Conservation (phyloP, 352 stramenopile genomes). For the Pythium insidiosum region DNA sequence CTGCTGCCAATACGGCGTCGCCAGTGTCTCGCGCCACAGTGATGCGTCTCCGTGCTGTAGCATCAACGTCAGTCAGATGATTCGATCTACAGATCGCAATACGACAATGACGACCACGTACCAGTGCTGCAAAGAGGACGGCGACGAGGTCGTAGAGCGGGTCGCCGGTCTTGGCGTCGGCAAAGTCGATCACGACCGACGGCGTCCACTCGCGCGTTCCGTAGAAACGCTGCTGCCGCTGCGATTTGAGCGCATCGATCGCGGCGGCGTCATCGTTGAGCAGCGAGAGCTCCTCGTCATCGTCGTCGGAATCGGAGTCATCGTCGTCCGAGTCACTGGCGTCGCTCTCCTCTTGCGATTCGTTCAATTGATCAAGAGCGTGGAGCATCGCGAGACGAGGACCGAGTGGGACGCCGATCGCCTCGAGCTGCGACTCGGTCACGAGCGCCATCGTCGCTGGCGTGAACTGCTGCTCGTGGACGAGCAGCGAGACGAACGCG, state of each 20-base stretch:
- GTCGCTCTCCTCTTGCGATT: constrained; percentile 10
- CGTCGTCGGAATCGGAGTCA: constrained; percentile 30
- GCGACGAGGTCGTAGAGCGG: constrained; percentile 82
- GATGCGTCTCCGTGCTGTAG: constrained; percentile 57
- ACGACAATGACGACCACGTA: constrained; percentile 17
- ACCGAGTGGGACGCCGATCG: constrained; percentile 48
- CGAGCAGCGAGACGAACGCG: constrained; percentile 42
- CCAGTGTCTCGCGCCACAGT: constrained; percentile 50
- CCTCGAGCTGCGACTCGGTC: constrained; percentile 40
- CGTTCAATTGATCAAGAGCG: background rate
- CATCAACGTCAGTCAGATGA: constrained; percentile 5
- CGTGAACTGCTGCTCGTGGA: constrained; percentile 57
- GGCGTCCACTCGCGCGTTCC: constrained; percentile 49
- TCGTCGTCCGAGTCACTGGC: constrained; percentile 40
- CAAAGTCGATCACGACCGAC: constrained; percentile 80
- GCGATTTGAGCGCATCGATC: constrained; percentile 16
- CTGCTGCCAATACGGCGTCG: constrained; percentile 59
- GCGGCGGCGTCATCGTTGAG: constrained; percentile 1
- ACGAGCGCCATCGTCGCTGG: constrained; percentile 30
- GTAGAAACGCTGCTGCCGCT: constrained; percentile 33
- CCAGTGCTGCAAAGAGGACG: constrained; percentile 71
- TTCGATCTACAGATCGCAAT: background rate
- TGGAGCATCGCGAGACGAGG: constrained; percentile 51
- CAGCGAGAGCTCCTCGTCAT: constrained; percentile 28
- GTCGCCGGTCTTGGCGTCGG: constrained; percentile 80